Conservation (phyloP, 345 rosid species). For the Bruguiera sexangula region DNA sequence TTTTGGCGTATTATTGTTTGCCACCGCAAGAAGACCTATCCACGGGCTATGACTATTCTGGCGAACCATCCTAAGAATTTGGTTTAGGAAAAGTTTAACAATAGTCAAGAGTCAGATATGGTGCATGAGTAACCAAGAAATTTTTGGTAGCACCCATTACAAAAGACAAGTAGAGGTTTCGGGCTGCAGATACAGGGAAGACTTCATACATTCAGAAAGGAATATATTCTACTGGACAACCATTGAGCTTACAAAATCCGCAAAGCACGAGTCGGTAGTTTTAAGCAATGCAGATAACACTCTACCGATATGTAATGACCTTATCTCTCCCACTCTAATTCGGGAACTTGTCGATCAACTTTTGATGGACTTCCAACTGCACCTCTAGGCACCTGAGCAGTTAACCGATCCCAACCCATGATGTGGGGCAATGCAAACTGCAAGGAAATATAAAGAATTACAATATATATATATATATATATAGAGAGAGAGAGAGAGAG, state of each 20-base stretch:
- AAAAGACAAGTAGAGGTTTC: background rate
- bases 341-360: conserved; percentile 34
- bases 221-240: background rate
- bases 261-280: background rate
- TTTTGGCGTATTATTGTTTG: no score
- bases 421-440: conserved; percentile 93
- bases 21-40: no score
- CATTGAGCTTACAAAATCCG: background rate
- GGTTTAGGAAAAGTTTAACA: no score
- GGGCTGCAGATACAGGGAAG: background rate
- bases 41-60: no score
- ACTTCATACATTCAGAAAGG: background rate
- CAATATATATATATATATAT: background rate
- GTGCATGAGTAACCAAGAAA: no score
- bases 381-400: conserved; percentile 18
- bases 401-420: conserved; percentile 81
- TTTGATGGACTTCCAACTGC: conserved; percentile 30
- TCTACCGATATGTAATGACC: background rate
- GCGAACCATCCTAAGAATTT: no score
- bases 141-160: background rate
- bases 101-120: no score
- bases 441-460: conserved; percentile 11
- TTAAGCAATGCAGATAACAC: background rate
- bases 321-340: conserved; percentile 74
- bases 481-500: background rate